Conservation (phyloP, 208 protist genomes). For the Sergeia podlipaevii region DNA sequence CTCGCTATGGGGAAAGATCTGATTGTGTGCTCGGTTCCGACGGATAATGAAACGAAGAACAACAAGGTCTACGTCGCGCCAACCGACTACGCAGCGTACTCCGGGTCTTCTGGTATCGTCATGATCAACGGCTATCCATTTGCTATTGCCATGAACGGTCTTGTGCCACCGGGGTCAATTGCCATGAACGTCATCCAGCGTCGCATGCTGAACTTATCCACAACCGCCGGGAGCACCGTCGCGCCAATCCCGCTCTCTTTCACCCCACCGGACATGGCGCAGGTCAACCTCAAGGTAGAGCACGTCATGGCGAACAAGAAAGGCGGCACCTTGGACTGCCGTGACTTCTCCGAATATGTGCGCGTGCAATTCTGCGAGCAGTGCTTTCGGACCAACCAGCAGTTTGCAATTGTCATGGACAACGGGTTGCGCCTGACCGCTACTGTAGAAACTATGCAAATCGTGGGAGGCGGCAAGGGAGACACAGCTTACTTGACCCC, state of each 20-base stretch:
- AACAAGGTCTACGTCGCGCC: constrained; percentile 69
- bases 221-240: constrained; percentile 46
- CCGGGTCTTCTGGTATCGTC: constrained; percentile 18
- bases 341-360: constrained; percentile 44
- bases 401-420: constrained; percentile 57
- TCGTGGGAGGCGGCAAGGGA: constrained; percentile 10
- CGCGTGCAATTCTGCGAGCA: constrained; percentile 46
- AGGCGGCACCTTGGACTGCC: constrained; percentile 56
- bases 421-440: constrained; percentile 41
- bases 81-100: constrained; percentile 9
- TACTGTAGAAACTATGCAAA: constrained; percentile 30
- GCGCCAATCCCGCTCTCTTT: constrained; percentile 16
- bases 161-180: constrained; percentile 36
- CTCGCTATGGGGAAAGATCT: too few species aligned
- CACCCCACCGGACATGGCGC: constrained; percentile 23
- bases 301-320: constrained; percentile 47
- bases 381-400: constrained; percentile 56
- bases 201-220: constrained; percentile 51
- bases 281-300: constrained; percentile 46
- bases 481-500: constrained; percentile 37
- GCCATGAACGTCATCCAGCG: constrained; percentile 83
- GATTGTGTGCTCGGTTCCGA: constrained; percentile 45
- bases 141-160: constrained; percentile 20
- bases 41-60: constrained; percentile 53
- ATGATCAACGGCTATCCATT: constrained; percentile 67